A percentile compares a stretch with the other conserved stretches of the same genome.
Evolutionary conservation across 345 rosid genomes (phyloP).

Genomic region (Eucalyptus curtisii): DNA sequence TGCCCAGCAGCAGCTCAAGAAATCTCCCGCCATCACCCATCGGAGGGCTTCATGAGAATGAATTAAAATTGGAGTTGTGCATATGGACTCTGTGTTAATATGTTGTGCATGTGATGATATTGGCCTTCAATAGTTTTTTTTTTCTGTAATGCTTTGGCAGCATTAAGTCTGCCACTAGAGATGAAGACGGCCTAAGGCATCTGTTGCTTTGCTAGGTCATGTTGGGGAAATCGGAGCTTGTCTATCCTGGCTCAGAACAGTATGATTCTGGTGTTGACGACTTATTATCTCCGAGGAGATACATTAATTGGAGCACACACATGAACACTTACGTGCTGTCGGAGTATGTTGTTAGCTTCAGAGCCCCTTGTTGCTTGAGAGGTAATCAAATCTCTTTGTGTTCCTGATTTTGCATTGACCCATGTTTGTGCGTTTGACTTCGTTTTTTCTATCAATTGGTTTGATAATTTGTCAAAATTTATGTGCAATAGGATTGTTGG

Average conservation of each 20-base stretch:
- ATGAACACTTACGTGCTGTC: slow-evolving; percentile 8
- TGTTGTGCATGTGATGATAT: background rate
- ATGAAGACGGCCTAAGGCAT: slow-evolving; percentile 48
- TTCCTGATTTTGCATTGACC: background rate
- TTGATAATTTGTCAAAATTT: background rate
- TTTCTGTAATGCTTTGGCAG: background rate
- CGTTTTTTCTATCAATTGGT: background rate
- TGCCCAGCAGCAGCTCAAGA: background rate
- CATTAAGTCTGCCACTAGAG: slow-evolving; percentile 15
- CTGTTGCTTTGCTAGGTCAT: slow-evolving; percentile 40
- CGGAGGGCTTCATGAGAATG: background rate
- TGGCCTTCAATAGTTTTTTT: background rate
- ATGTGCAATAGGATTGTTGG: slow-evolving; percentile 13
- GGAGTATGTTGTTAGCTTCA: background rate
- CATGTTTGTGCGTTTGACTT: background rate
- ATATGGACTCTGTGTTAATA: background rate
- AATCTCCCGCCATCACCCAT: background rate
- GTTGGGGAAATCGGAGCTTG: slow-evolving; percentile 55
- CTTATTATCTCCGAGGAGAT: background rate
- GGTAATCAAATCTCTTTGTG: background rate
- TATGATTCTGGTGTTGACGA: slow-evolving; percentile 6
- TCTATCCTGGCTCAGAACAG: slow-evolving; percentile 40
- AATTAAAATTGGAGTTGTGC: no score
- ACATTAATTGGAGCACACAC: background rate
- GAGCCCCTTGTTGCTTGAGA: background rate